Evolutionary conservation across 768 basidiomycete species (phyloP).

Genomic region (Suillus ampliporus): DNA sequence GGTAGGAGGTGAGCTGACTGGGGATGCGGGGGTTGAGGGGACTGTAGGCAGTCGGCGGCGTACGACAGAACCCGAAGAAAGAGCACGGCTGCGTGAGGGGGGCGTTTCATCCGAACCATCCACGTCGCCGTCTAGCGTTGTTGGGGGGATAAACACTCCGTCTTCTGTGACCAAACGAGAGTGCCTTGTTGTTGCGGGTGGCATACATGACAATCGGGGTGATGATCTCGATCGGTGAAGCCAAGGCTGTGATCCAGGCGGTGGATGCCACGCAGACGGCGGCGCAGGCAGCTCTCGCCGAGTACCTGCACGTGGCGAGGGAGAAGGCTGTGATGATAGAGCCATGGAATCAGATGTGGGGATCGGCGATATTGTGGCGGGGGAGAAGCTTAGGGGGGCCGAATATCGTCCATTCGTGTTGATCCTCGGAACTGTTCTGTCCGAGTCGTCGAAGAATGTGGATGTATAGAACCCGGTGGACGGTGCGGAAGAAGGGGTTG

Average conservation of each 20-base stretch:
- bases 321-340: slow-evolving; percentile 24
- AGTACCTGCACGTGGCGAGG: slow-evolving; percentile 19
- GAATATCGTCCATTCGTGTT: slow-evolving; percentile 13
- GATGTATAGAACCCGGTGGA: slow-evolving; percentile 35
- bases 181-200: slow-evolving; percentile 14
- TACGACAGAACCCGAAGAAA: slow-evolving; percentile 25
- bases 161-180: slow-evolving; percentile 13
- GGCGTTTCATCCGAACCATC: slow-evolving; percentile 16
- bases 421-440: slow-evolving; percentile 18
- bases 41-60: slow-evolving; percentile 38
- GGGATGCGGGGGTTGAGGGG: slow-evolving; percentile 31
- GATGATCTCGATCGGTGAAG: slow-evolving; percentile 43
- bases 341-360: slow-evolving; percentile 37
- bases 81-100: slow-evolving; percentile 23
- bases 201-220: slow-evolving; percentile 34
- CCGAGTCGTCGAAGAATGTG: slow-evolving; percentile 29
- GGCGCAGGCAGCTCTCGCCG: slow-evolving; percentile 37
- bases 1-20: slow-evolving; percentile 21
- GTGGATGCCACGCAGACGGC: slow-evolving; percentile 38
- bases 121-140: slow-evolving; percentile 22
- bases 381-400: slow-evolving; percentile 23
- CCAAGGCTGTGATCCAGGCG: slow-evolving; percentile 33
- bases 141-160: slow-evolving; percentile 18
- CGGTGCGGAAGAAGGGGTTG: slow-evolving; percentile 48
- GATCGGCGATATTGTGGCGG: slow-evolving; percentile 33